phyloP scores from a whole-genome alignment of 1,284 basidiomycete species.

The Coniferiporia weirii region DNA sequence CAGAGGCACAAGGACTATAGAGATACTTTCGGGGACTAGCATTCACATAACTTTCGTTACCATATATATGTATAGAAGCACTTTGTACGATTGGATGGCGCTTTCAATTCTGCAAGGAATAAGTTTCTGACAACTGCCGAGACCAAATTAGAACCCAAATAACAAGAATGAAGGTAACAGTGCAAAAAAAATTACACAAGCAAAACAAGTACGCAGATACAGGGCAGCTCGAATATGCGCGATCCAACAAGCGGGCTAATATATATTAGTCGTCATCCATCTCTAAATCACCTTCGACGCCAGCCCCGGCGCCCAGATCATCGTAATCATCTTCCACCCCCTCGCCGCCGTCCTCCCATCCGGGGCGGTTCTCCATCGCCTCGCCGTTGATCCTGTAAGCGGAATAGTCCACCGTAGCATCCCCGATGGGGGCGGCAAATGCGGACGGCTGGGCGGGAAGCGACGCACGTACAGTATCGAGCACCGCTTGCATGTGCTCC shows the following conservation, averaged over 20 bases:
- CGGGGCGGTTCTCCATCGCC: slow-evolving; percentile 29
- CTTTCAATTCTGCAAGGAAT: too few relatives aligned
- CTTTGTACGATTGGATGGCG: too few relatives aligned
- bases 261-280: slow-evolving; percentile 49
- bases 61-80: too few relatives aligned
- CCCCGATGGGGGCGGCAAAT: background rate
- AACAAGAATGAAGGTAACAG: too few relatives aligned
- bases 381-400: slow-evolving; percentile 20
- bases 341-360: slow-evolving; percentile 27
- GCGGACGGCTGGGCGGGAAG: slow-evolving; percentile 25
- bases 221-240: too few relatives aligned
- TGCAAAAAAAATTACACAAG: background rate
- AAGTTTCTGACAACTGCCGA: too few relatives aligned
- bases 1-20: background rate
- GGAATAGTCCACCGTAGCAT: slow-evolving; percentile 4
- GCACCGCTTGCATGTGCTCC: slow-evolving; percentile 66
- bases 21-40: background rate
- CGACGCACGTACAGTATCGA: slow-evolving; percentile 52
- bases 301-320: slow-evolving; percentile 60
- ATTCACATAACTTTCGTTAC: background rate
- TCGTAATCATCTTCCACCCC: slow-evolving; percentile 45
- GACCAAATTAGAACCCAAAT: too few relatives aligned
- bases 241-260: background rate
- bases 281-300: slow-evolving; percentile 69
- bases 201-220: background rate